Evolutionary conservation across 768 basidiomycete genomes (phyloP), one percentile per base, ranked within the genome.

Genomic region (Leccinum subtestaceum): DNA sequence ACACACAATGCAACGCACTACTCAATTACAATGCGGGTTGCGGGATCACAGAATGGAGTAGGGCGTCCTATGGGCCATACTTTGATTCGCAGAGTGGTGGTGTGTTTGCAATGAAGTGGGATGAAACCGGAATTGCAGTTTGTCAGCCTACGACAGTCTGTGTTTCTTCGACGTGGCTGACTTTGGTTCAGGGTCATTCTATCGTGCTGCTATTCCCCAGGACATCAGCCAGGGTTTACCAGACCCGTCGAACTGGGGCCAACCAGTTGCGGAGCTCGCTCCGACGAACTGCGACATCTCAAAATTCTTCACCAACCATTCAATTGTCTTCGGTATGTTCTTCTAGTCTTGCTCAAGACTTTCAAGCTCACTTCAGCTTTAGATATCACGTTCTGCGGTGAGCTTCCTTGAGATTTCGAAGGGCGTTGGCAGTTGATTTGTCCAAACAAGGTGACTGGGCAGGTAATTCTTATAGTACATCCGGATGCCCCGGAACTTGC

Each of bases 31-130:
- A 91, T 67, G 79, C 85, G 47, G 93, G 93, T 7, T 94, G 93
- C 63, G 86, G 87, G 38, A 77, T 93, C 61, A 83, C 80, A 0
- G 91, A 94, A 67, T 85, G 84, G 84, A 93, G 91, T 65, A 79
- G 80, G 21, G 86, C 88, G 2, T 95, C 93, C 0, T 95, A 91
- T 72, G 93, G 93, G 0, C 85, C 88, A 38, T 82, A 81, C 54
- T 94, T 94, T 68, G 93, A 94, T 60, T 79, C 80, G 1, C 84
- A 84, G 67, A 84, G 88, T 10, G 93, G 93, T 5, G 93, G 93
- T 3, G 85, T 93, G 3, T 94, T 91, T 69, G 91, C 85, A 1
- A 92, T 93, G 89, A 88, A 89, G 65, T 95, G 93, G 93, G 89
- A 93, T 67, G 81, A 85, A 59, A 79, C 78, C 60, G 85, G 86